phyloP scores from a whole-genome alignment of 106 monocot species.

The Dioscorea zingiberensis region DNA sequence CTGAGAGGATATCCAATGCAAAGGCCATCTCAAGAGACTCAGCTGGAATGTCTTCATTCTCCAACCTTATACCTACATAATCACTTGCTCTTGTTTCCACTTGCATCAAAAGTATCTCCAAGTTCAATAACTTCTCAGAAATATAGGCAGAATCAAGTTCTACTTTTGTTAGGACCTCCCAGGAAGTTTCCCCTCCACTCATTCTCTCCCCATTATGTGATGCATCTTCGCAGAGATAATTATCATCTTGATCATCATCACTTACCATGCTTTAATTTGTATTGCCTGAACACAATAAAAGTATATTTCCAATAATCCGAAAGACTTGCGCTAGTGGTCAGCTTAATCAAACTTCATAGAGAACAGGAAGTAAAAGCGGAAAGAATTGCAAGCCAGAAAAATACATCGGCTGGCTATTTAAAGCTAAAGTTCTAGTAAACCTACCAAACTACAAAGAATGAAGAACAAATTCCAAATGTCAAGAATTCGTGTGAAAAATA shows the following conservation, averaged over 20 bases:
- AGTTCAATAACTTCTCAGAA: constrained; percentile 63
- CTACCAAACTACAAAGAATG: too few relatives aligned
- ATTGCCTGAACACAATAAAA: too few relatives aligned
- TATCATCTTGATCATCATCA: constrained; percentile 7
- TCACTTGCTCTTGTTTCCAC: constrained; percentile 28
- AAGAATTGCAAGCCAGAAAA: too few relatives aligned
- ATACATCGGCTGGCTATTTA: too few relatives aligned
- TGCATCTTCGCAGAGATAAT: neutral
- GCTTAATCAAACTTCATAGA: too few relatives aligned
- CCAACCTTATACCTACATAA: constrained; percentile 27
- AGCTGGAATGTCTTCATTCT: constrained; percentile 24
- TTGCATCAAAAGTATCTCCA: constrained; percentile 61
- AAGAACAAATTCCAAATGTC: too few relatives aligned
- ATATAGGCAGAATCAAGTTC: constrained; percentile 54
- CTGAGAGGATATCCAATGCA: constrained; percentile 59
- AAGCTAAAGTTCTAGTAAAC: too few relatives aligned
- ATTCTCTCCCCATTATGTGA: constrained; percentile 13
- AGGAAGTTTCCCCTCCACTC: constrained; percentile 6
- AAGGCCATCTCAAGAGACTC: constrained; percentile 37
- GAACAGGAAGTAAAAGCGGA: too few relatives aligned
- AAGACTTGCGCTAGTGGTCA: too few relatives aligned
- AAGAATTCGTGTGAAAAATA: too few relatives aligned
- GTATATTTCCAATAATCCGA: too few relatives aligned
- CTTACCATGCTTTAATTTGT: constrained; percentile 2
- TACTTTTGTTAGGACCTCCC: constrained; percentile 33